Base-by-base conservation (phyloP, 2,329 filamentous ascomycete species). In the Botrytis cinerea region DNA sequence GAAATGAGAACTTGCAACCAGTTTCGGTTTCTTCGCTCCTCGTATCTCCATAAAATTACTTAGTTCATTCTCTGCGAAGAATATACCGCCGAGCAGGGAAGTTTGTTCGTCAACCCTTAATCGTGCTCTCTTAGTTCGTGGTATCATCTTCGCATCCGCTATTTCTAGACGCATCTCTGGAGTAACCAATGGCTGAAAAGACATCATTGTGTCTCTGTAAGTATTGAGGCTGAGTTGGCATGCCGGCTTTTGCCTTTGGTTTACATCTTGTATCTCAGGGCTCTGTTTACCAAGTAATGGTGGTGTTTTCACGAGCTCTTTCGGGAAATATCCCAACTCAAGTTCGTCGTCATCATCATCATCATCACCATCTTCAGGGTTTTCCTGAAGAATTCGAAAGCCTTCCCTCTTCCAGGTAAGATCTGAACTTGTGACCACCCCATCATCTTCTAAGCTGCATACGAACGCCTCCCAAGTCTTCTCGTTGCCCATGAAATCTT, bases 1-100 rank as follows among this genome's bases (percentile, higher is more conserved):
- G n/a, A 80, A 82, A 59, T 81, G 80, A 16, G 76, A 73, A 73
- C 78, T 80, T 38, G 76, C 78, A 25, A 74, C 75, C 8, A 78
- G 62, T 64, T 79, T 80, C 63, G 75, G 74, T 66, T 76, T 80
- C 71, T 81, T 82, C 3, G 74, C 73, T 38, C 85, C 84, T 71
- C 85, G 83, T 12, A 85, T 80, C 68, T 84, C 81, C 82, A 89
- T 86, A 75, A 87, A 89, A 43, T 83, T 85, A 8, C 84, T 81
- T 45, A 89, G 77, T 5, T 85, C 84, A 14, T 80, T 81, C 18
- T 77, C 81, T 40, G 82, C 83, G 75, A 84, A 84, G 76, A 85
- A 84, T 48, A 68, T 57, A n/a, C 72, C 77, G 46, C 74, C 76
- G 12, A 78, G 46, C 25, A 76, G 5, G 22, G 38, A 69, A 16